A percentile compares a stretch with the other conserved stretches of the same genome.
Conservation (phyloP, 2,329 filamentous ascomycete species). For the Ascocoryne sarcoides region DNA sequence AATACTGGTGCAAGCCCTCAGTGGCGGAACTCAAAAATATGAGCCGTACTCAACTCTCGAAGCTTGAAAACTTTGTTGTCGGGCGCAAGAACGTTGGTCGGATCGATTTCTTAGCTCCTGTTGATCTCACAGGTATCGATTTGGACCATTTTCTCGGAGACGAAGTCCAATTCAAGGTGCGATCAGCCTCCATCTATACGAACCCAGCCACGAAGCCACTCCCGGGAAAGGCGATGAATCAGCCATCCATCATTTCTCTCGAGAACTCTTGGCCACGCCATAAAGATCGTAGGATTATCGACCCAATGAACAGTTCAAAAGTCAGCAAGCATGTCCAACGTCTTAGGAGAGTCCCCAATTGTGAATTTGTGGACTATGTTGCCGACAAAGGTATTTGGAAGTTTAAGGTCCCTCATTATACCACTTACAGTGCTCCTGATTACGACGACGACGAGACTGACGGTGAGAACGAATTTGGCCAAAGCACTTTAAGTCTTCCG, state of each 20-base stretch:
- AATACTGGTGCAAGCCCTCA: constrained; percentile 80
- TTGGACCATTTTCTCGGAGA: constrained; percentile 70
- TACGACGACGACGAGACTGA: constrained; percentile 61
- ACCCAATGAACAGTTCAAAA: constrained; percentile 52
- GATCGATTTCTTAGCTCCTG: constrained; percentile 71
- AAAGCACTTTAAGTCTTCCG: constrained; percentile 41
- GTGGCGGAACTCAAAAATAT: constrained; percentile 68
- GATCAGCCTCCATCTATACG: constrained; percentile 80
- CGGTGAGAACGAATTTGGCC: constrained; percentile 37
- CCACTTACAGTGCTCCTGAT: constrained; percentile 83
- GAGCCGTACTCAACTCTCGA: constrained; percentile 69
- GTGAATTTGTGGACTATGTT: constrained; percentile 75
- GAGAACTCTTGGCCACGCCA: constrained; percentile 88
- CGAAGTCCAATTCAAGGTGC: constrained; percentile 67
- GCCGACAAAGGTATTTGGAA: constrained; percentile 75
- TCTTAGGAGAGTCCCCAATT: constrained; percentile 70
- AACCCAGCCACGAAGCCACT: constrained; percentile 69
- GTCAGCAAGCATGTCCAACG: constrained; percentile 77
- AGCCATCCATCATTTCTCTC: constrained; percentile 78
- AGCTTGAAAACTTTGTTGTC: constrained; percentile 66
- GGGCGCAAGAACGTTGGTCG: constrained; percentile 75
- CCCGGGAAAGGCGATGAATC: constrained; percentile 81
- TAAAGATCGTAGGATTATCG: constrained; percentile 46
- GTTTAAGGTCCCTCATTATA: constrained; percentile 94
- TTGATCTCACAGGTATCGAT: constrained; percentile 73